These are phyloP conservation scores for Rubroboletus satanas DNA, from an alignment of 768 basidiomycete genomes.

Conservation along the genomic window DNA sequence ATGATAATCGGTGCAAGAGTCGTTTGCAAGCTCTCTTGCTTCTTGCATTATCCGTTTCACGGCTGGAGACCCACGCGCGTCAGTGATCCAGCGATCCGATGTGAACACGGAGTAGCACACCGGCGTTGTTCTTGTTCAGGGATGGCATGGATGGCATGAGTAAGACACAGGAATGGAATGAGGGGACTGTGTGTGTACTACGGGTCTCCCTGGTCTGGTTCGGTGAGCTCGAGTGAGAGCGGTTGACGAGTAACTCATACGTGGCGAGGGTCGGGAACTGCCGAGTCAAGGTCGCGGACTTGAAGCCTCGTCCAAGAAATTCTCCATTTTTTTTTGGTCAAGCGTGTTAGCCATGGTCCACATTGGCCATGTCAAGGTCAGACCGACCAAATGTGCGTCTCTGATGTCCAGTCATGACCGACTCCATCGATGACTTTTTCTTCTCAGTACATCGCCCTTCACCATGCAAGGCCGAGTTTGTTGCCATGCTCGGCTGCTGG, in stretches of 20 bases:
- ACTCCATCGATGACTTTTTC: neutral
- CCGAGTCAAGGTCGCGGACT: conserved; percentile 14
- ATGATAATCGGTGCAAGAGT: conserved; percentile 81
- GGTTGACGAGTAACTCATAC: neutral
- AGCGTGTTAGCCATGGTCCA: conserved; percentile 44
- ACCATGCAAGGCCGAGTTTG: conserved; percentile 47
- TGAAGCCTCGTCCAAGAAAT: neutral
- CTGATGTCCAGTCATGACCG: neutral
- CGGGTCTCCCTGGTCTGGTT: neutral
- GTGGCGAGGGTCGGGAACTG: conserved; percentile 15
- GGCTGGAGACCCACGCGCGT: conserved; percentile 41
- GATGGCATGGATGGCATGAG: conserved; percentile 34
- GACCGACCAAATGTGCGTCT: conserved; percentile 67
- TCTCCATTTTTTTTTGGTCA: neutral
- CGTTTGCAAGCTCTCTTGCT: conserved; percentile 81
- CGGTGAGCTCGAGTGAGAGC: neutral
- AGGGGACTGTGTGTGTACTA: neutral
- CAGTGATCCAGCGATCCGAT: neutral
- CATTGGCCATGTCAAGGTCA: conserved; percentile 77
- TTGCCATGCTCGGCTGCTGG: conserved; percentile 84
- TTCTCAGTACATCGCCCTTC: conserved; percentile 10
- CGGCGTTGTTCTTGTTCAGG: conserved; percentile 90
- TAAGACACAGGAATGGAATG: neutral
- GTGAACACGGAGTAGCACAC: conserved; percentile 37
- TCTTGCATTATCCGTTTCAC: conserved; percentile 98